Evolutionary conservation across 129 eudicot genomes (phyloP), one percentile per base, ranked within the genome.

Genomic region (Lactuca sativa): DNA sequence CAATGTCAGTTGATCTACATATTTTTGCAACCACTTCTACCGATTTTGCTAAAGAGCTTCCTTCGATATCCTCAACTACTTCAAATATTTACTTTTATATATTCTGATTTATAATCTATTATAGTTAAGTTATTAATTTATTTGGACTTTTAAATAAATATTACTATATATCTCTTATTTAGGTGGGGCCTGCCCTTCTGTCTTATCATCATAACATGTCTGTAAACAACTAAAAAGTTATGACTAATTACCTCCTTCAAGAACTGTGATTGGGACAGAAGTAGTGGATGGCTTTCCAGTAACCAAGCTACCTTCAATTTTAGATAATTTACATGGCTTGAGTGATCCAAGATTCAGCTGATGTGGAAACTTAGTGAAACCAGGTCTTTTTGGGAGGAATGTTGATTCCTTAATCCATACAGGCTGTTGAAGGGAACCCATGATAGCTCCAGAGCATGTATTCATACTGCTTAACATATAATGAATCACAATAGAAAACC

Each of bases 361-460:
- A 6, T 59, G 74, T 2, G 60, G 74, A 33, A 67, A 64, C 10
- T 75, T 80, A 65, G 60, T 5, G 41, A 47, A 34, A 81, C 62
- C 67, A 40, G 66, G 56, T 64, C 83, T 83, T 73, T 80, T 84
- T 18, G 77, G 70, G 53, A 85, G 76, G 48, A 82, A 84, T 33
- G 74, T 34, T 1, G 78, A 55, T 60, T 77, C 84, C 57, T 84
- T 88, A 16, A 68, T 34, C 83, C 75, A 81, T 62, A 86, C 64
- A 41, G 86, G 83, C 74, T 86, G 92, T 65, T 84, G 96, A 74
- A 82, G 74, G 14, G 90, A 86, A 62, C 86, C 84, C 89, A 82
- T 79, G 31, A 77, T 68, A 67, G 79, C 78, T 62, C 95, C 92
- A 59, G 66, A 55, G 54, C 86, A 82, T 57, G 89, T 82, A 70